These are phyloP conservation scores for Vickermania ingenoplastis DNA, from an alignment of 208 protist genomes.

Conservation along the genomic window DNA sequence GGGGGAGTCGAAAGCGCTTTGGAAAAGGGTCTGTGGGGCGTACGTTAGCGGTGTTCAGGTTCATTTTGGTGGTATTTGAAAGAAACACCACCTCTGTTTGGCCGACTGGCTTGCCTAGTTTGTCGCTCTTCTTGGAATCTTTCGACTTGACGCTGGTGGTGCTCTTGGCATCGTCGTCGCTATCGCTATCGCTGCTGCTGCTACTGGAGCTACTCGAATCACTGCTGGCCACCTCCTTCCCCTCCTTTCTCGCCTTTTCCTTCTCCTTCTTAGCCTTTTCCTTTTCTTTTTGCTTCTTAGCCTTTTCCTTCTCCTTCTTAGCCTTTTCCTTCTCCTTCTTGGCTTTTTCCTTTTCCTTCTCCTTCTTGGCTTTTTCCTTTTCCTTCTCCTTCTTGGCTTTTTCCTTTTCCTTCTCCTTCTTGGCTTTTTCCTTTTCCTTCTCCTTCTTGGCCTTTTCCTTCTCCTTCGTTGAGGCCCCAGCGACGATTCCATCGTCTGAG, in stretches of 20 bases:
- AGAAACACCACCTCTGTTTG: background rate
- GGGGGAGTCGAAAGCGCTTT: background rate
- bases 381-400: background rate
- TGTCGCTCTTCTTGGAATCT: background rate
- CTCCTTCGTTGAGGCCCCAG: background rate
- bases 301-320: no score
- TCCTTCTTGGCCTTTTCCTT: background rate
- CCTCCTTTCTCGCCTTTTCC: background rate
- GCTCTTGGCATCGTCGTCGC: background rate
- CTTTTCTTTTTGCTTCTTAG: background rate
- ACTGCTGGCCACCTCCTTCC: background rate
- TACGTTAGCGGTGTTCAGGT: background rate
- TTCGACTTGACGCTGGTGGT: background rate
- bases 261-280: background rate
- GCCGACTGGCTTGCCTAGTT: background rate
- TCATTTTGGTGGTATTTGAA: background rate
- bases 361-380: background rate
- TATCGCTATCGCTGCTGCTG: background rate
- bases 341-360: background rate
- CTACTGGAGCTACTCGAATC: background rate
- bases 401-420: background rate
- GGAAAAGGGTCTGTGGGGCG: background rate
- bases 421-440: background rate
- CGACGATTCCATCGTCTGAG: no score
- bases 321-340: background rate